A percentile compares a stretch with the other conserved stretches of the same genome.
phyloP scores from a whole-genome alignment of 2,329 filamentous ascomycete genomes.

The Arthroderma sp. region DNA sequence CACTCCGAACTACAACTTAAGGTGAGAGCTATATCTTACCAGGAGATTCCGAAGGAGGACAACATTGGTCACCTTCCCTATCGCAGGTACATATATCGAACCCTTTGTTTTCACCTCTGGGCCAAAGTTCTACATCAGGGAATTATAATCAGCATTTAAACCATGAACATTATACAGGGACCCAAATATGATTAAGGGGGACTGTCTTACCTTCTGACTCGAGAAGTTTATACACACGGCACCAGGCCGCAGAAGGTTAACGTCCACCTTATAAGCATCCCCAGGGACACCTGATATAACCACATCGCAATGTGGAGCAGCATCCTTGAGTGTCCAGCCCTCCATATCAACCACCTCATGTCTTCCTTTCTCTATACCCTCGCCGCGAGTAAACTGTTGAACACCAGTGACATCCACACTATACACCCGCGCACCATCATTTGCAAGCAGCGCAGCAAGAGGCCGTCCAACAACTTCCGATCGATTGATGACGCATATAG shows the following conservation, averaged over 20 bases:
- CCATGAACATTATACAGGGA: slow-evolving; percentile 1
- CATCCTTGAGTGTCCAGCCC: slow-evolving; percentile 66
- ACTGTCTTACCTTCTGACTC: slow-evolving; percentile 54
- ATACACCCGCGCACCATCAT: slow-evolving; percentile 91
- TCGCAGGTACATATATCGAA: slow-evolving; percentile 90
- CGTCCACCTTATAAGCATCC: slow-evolving; percentile 80
- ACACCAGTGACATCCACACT: slow-evolving; percentile 86
- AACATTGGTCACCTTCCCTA: slow-evolving; percentile 94
- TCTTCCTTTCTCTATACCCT: slow-evolving; percentile 69
- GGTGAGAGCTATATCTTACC: slow-evolving; percentile 39
- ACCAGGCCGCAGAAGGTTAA: slow-evolving; percentile 68
- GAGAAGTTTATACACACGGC: slow-evolving; percentile 99
- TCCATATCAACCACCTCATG: slow-evolving; percentile 80
- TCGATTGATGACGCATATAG: slow-evolving; percentile 90
- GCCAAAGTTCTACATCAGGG: slow-evolving; percentile 57
- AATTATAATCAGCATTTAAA: slow-evolving; percentile 6
- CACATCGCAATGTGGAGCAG: slow-evolving; percentile 78
- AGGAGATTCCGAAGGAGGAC: slow-evolving; percentile 79
- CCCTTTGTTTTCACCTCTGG: slow-evolving; percentile 87
- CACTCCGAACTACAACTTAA: no score
- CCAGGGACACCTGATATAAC: slow-evolving; percentile 86
- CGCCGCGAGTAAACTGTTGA: slow-evolving; percentile 80
- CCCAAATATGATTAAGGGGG: background rate
- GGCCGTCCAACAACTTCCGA: slow-evolving; percentile 92
- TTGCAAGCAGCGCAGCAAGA: slow-evolving; percentile 81